Evolutionary conservation across 768 basidiomycete species (phyloP), one percentile per base, ranked within the genome.

Genomic region (Psilocybe cyanescens): DNA sequence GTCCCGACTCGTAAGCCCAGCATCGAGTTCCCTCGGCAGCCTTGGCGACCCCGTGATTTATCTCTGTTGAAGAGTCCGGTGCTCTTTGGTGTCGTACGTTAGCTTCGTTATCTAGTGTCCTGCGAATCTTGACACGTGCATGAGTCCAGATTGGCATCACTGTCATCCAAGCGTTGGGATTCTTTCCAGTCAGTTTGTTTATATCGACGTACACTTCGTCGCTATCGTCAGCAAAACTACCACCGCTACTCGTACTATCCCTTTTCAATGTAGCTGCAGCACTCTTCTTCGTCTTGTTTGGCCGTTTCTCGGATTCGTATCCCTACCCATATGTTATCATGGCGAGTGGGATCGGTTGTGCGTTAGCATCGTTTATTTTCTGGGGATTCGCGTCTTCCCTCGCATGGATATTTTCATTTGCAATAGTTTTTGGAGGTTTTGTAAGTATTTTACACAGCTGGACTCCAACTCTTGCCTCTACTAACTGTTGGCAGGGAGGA

Each of bases 341-440:
- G 48, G 49, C 49, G 3, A 59, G 58, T 16, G 58, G 58, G 1
- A 30, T 59, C 3, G 58, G 58, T 17, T 51, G 58, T 50, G 58
- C 58, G 3, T n/a, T 59, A 7, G 58, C 58, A 6, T 19, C 49
- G 9, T 59, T 59, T 28, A 35, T 59, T 5, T 45, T 59, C n/a
- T 59, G 58, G 58, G 58, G 58, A 4, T 59, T 59, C 29, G 58
- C 58, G 4, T 59, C 58, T 39, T 59, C 58, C 1, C 50, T 59
- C 9, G 35, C 49, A 2, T 59, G 58, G 58, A 52, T 59, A 24
- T 59, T 59, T 29, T 49, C 37, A 8, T 59, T 59, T 44, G 48
- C 48, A 11, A 52, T 17, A 0, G 37, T 59, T 2, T 59, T 51
- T 41, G 58, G 58, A n/a, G 58, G 58, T 1, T 44, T 59, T 5